Percentiles rank a stretch among this genome's conserved stretches.
phyloP scores from a whole-genome alignment of 495 filamentous ascomycete species.

The Zalerion maritima region DNA sequence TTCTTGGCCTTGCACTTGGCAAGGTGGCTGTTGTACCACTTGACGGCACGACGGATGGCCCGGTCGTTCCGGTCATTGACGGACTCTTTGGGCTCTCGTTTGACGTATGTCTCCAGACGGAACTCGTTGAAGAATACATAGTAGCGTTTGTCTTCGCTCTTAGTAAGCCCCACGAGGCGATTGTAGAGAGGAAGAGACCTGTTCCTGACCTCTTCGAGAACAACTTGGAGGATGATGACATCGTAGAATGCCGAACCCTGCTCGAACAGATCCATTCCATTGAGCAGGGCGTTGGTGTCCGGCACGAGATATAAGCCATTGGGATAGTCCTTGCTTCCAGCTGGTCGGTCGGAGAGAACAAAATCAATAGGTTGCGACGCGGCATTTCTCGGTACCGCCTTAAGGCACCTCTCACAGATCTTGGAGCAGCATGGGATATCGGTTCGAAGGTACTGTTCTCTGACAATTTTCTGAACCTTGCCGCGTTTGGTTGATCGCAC shows the following conservation, averaged over 20 bases:
- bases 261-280: constrained; percentile 93
- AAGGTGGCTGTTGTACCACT: constrained; percentile 81
- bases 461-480: constrained; percentile 96
- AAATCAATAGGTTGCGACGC: constrained; percentile 68
- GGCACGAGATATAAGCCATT: constrained; percentile 90
- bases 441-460: constrained; percentile 85
- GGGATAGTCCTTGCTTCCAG: constrained; percentile 64
- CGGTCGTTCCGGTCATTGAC: constrained; percentile 96
- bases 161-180: constrained; percentile 73
- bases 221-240: constrained; percentile 86
- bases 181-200: constrained; percentile 91
- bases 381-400: constrained; percentile 58
- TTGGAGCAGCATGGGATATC: constrained; percentile 96
- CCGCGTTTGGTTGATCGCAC: constrained; percentile 84
- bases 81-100: constrained; percentile 58
- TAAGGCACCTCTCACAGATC: constrained; percentile 62
- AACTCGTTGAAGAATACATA: constrained; percentile 99
- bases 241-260: constrained; percentile 84
- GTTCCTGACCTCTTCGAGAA: constrained; percentile 89
- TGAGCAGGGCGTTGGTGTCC: constrained; percentile 91
- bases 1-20: constrained; percentile 42
- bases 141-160: constrained; percentile 89
- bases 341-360: constrained; percentile 74
- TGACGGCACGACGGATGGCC: constrained; percentile 71
- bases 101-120: constrained; percentile 75